These are phyloP conservation scores for Avena eriantha DNA, from an alignment of 176 grass and related monocot species.

Conservation along the genomic window DNA sequence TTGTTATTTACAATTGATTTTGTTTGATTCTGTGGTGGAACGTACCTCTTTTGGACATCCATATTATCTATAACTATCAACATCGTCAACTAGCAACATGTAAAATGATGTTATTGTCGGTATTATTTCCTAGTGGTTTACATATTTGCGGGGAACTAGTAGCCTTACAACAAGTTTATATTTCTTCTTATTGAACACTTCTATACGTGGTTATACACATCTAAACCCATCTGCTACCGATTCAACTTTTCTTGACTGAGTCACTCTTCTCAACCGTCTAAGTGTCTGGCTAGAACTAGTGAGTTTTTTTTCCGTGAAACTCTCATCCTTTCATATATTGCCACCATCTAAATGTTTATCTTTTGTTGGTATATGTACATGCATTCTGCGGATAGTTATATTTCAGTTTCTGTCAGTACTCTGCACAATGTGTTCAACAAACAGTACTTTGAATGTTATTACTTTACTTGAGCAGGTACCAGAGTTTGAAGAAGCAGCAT, in stretches of 20 bases:
- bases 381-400: conserved; percentile 15
- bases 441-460: conserved; percentile 27
- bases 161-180: conserved; percentile 17
- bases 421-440: background rate
- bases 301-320: background rate
- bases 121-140: background rate
- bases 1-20: conserved; percentile 15
- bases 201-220: background rate
- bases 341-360: background rate
- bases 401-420: conserved; percentile 17
- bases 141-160: background rate
- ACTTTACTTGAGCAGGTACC: conserved; percentile 71
- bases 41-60: background rate
- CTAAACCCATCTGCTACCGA: background rate
- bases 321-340: conserved; percentile 29
- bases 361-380: background rate
- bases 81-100: background rate
- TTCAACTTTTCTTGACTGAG: conserved; percentile 10
- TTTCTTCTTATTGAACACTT: conserved; percentile 18
- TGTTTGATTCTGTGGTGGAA: background rate
- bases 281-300: conserved; percentile 9
- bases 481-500: conserved; percentile 97
- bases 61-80: background rate
- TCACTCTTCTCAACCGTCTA: background rate
- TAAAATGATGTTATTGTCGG: background rate